phyloP scores from a whole-genome alignment of 331 rosid species.

The Saraca asoca region DNA sequence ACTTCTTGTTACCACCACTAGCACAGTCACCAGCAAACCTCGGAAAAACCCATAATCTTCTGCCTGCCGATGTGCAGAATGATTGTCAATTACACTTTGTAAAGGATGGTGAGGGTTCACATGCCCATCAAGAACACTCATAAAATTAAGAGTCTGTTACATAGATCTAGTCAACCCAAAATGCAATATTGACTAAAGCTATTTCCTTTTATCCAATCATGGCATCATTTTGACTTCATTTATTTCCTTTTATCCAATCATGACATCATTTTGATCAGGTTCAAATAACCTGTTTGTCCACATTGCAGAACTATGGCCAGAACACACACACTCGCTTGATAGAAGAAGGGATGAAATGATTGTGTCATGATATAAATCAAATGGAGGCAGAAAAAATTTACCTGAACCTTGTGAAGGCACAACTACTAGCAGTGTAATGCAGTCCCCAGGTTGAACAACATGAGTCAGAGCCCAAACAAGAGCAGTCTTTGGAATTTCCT shows the following conservation, averaged over 20 bases:
- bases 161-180: slow-evolving; percentile 29
- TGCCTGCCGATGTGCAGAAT: slow-evolving; percentile 53
- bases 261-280: neutral
- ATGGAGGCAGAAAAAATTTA: slow-evolving; percentile 34
- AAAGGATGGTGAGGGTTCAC: slow-evolving; percentile 9
- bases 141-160: slow-evolving; percentile 2
- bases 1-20: slow-evolving; percentile 61
- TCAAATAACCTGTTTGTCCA: neutral
- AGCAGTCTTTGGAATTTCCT: slow-evolving; percentile 92
- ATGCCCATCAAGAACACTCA: slow-evolving; percentile 26
- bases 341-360: slow-evolving; percentile 13
- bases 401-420: slow-evolving; percentile 90
- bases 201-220: neutral
- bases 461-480: slow-evolving; percentile 95
- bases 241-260: neutral
- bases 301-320: neutral
- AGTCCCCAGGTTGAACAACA: slow-evolving; percentile 98
- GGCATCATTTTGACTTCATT: neutral
- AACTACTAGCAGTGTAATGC: slow-evolving; percentile 93
- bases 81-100: slow-evolving; percentile 16
- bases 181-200: neutral
- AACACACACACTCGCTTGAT: neutral
- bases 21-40: slow-evolving; percentile 98
- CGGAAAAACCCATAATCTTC: slow-evolving; percentile 90
- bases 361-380: slow-evolving; percentile 24